A percentile compares a stretch with the other conserved stretches of the same genome.
Conservation (phyloP, 441 rosid species). For the Brassica hybrid region DNA sequence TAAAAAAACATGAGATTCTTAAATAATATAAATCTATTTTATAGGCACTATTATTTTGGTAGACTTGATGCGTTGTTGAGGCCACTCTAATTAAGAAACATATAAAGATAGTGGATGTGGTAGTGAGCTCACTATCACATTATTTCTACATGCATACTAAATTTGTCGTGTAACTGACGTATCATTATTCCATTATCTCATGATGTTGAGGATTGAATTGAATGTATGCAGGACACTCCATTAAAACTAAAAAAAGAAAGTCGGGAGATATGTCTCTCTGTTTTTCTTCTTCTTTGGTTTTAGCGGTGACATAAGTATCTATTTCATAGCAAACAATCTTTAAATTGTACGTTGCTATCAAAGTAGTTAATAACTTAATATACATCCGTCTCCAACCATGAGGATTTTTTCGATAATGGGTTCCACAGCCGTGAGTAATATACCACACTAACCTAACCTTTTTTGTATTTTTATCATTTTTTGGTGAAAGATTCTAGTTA, state of each 20-base stretch:
- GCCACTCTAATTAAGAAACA: slow-evolving; percentile 19
- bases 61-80: not conserved
- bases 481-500: slow-evolving; percentile 1
- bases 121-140: slow-evolving; percentile 51
- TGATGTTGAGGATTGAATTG: slow-evolving; percentile 42
- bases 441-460: not conserved
- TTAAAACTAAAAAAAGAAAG: not conserved
- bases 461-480: not conserved
- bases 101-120: slow-evolving; percentile 40
- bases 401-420: not conserved
- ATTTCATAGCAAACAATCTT: slow-evolving; percentile 13
- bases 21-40: not conserved
- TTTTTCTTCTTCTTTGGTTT: not conserved
- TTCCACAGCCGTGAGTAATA: slow-evolving; percentile 28
- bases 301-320: slow-evolving; percentile 30
- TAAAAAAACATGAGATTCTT: not conserved
- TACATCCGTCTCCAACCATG: slow-evolving; percentile 6
- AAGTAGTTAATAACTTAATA: slow-evolving; percentile 3
- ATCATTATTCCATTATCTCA: slow-evolving; percentile 34
- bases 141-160: slow-evolving; percentile 27
- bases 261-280: not conserved
- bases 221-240: slow-evolving; percentile 11
- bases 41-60: slow-evolving; percentile 3
- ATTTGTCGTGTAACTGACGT: slow-evolving; percentile 3
- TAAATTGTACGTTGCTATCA: not conserved